These are phyloP conservation scores for Aspergillus uvarum DNA, from an alignment of 2,329 filamentous ascomycete species.

Conservation along the genomic window DNA sequence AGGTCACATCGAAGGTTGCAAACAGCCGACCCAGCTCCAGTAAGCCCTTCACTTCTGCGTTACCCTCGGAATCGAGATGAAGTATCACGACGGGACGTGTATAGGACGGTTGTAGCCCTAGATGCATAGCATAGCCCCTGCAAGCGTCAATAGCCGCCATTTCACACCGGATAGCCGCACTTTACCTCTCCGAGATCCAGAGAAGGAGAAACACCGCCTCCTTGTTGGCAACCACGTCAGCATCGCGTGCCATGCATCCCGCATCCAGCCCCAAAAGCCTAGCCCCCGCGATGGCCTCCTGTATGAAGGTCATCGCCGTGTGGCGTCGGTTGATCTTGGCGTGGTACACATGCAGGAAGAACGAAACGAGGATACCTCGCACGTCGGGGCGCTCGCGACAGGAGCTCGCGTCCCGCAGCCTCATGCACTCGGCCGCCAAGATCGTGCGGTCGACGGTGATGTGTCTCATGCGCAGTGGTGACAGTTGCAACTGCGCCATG, in stretches of 20 bases:
- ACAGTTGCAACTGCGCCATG: constrained; percentile 32
- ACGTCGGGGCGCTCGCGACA: constrained; percentile 22
- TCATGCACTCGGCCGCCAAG: constrained; percentile 26
- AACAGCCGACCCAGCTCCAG: constrained; percentile 28
- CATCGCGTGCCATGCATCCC: not conserved
- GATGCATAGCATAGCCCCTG: constrained; percentile 33
- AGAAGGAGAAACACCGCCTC: constrained; percentile 29
- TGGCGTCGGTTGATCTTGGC: constrained; percentile 31
- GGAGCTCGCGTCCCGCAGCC: constrained; percentile 18
- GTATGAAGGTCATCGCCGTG: constrained; percentile 32
- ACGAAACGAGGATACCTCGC: constrained; percentile 26
- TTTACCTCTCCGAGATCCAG: constrained; percentile 33
- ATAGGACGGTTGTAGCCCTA: constrained; percentile 30
- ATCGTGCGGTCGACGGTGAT: constrained; percentile 18
- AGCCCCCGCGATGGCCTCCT: constrained; percentile 29
- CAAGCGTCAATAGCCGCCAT: not conserved
- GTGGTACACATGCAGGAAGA: constrained; percentile 35
- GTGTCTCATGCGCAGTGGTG: constrained; percentile 14
- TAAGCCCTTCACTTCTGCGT: constrained; percentile 26
- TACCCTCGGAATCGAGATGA: not conserved
- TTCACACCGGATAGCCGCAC: too few relatives aligned
- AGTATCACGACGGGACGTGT: constrained; percentile 13
- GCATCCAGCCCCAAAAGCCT: constrained; percentile 25
- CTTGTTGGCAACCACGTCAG: constrained; percentile 24
- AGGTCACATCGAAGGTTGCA: constrained; percentile 26